Percentiles rank a stretch among this genome's conserved stretches.
Evolutionary conservation across 2,329 filamentous ascomycete genomes (phyloP).

Genomic region (Fusarium papillatum): DNA sequence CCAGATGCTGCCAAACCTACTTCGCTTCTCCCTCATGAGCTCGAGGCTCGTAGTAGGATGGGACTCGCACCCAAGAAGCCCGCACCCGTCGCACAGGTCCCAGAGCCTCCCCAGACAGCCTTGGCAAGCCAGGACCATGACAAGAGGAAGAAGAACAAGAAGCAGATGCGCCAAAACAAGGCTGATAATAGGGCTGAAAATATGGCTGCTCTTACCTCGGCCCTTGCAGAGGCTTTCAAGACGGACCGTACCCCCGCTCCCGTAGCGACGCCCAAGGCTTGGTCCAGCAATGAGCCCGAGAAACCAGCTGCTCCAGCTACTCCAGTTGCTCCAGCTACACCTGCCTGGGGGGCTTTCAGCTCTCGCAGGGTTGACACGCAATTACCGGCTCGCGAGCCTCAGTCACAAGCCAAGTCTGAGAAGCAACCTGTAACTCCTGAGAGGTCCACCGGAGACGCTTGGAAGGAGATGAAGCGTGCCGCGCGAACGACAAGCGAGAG

Average conservation of each 20-base stretch:
- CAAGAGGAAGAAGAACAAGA: constrained; percentile 4
- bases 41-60: constrained; percentile 50
- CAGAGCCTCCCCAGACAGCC: neutral
- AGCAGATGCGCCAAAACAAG: constrained; percentile 5
- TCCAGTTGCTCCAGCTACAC: neutral
- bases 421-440: neutral
- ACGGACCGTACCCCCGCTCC: constrained; percentile 42
- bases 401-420: neutral
- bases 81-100: neutral
- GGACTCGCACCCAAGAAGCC: constrained; percentile 34
- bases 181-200: neutral
- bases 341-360: constrained; percentile 42
- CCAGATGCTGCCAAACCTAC: constrained; percentile 2
- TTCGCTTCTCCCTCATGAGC: constrained; percentile 54
- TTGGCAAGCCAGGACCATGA: constrained; percentile 11
- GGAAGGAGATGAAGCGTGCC: constrained; percentile 43
- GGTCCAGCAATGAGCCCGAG: constrained; percentile 33
- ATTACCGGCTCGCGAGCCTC: constrained; percentile 18
- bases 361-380: constrained; percentile 36
- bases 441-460: constrained; percentile 22
- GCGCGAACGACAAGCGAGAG: constrained; percentile 10
- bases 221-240: constrained; percentile 51
- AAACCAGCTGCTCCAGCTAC: constrained; percentile 4
- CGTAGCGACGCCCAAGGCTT: constrained; percentile 43
- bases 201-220: constrained; percentile 36